Evolutionary conservation across 2,329 filamentous ascomycete species (phyloP), one percentile per base, ranked within the genome.

Genomic region (Aspergillus sp.): DNA sequence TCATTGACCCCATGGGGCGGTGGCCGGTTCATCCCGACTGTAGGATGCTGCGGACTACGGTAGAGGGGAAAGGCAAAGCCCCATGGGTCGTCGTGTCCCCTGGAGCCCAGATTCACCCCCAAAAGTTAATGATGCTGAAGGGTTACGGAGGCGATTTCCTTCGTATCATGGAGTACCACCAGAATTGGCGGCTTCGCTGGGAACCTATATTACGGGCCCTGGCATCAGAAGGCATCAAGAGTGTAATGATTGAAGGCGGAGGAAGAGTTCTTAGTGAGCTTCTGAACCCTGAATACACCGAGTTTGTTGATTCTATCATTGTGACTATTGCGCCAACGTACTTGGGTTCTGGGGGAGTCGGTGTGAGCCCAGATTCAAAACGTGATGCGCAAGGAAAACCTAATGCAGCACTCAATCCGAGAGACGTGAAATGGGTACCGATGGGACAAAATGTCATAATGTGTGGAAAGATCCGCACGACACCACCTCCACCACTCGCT

Each of bases 181-280:
- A 68, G 15, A 69, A 76, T 33, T 74, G 73, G 70, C 76, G 80
- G 55, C 81, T 89, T 61, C 74, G 79, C 17, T 96, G 91, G 91
- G 73, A 73, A 11, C 79, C 81, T 41, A 82, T 96, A 15, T 75
- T 96, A 31, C 74, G 74, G 17, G 77, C 79, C 3, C 73, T 96
- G 35, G 76, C 74, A 27, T 71, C 70, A 1, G 80, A 89, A 64
- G 86, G 86, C 1, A 77, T 96, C 45, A 74, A 76, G 52, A 96
- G 91, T 70, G 80, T 97, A 57, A 97, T 97, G 93, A 83, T 98
- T 49, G 93, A 98, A 73, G 93, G 93, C 0, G 93, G 93, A 11
- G 93, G 85, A 0, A 79, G 81, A 11, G 86, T 97, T 35, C 91
- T 98, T 70, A 96, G 95, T 70, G 85, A 89, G 39, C 76, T 98